Evolutionary conservation across 495 filamentous ascomycete species (phyloP).

Genomic region (Schizothecium vesticola): DNA sequence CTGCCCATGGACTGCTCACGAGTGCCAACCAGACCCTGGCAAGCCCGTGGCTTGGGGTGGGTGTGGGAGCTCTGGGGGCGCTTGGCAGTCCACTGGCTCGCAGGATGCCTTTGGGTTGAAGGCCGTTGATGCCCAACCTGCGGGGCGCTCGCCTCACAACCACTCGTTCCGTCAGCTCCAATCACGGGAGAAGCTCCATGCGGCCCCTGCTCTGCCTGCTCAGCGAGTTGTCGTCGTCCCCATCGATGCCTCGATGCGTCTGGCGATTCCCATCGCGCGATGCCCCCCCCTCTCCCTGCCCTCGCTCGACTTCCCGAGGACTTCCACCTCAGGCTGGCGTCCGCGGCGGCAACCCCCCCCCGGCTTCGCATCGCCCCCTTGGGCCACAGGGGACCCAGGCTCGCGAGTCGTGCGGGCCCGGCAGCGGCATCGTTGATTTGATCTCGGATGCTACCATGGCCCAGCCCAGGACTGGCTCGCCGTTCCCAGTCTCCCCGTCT

Average conservation of each 20-base stretch:
- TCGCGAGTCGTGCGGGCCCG: conserved; percentile 2
- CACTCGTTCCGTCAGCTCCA: conserved; percentile 27
- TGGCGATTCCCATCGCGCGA: background rate
- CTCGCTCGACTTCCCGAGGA: background rate
- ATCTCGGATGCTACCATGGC: conserved; percentile 26
- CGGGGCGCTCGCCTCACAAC: conserved; percentile 25
- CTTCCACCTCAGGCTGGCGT: conserved; percentile 1
- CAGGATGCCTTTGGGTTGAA: conserved; percentile 28
- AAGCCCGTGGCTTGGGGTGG: conserved; percentile 13
- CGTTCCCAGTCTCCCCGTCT: background rate
- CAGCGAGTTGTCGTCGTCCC: background rate
- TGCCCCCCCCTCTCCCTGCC: background rate
- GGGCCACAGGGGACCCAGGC: background rate
- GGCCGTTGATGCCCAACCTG: conserved; percentile 38
- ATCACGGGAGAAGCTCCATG: conserved; percentile 19
- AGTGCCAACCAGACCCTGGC: conserved; percentile 20
- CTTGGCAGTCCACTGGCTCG: conserved; percentile 27
- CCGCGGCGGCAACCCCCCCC: conserved; percentile 16
- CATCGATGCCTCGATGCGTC: background rate
- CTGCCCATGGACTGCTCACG: conserved; percentile 23
- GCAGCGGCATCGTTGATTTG: conserved; percentile 24
- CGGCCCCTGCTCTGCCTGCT: background rate
- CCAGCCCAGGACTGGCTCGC: conserved; percentile 4
- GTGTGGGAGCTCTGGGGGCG: conserved; percentile 26
- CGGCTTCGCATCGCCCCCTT: conserved; percentile 10